Evolutionary conservation across 192 early-diverging fungal species (phyloP), one percentile per base, ranked within the genome.

Genomic region (Coemansia sp.): DNA sequence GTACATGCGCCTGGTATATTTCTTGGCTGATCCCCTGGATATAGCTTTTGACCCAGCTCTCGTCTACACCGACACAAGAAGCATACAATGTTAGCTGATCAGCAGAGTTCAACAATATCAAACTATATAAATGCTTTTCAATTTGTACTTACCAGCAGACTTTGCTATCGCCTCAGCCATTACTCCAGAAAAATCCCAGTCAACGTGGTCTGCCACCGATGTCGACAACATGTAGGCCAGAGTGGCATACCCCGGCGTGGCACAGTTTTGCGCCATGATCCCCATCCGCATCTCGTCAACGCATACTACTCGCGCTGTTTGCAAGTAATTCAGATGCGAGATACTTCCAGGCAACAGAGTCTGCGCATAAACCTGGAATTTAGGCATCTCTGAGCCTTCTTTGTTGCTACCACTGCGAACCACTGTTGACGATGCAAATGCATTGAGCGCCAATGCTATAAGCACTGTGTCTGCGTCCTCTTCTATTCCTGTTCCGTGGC

Each of bases 271-370:
- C 10, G 77, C 77, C 67, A 79, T 65, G 5, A 79, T 60, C 6
- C 77, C 77, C 60, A 79, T 66, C 5, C 77, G 67, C 56, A 74
- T 65, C 39, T 79, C 77, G 9, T 79, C 77, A 2, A 79, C 67
- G 6, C 65, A 68, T 21, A 74, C 46, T 8, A 70, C 51, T 2
- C 77, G 51, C 0, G 77, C 42, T 2, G 63, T 70, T 19, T 70
- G 66, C 51, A 79, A 48, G 31, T 63, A 63, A 23, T 43, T 56
- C 39, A 79, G 36, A 15, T 79, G 70, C 14, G 59, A 37, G 11
- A 74, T 61, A 10, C 59, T 74, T 18, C 60, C 67, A 3, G 77
- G 77, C 7, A 74, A 30, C 0, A 79, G 37, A 0, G 64, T 70
- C 39, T 79, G 77, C 0, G 70, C 70, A 52, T 55, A 79, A 8